phyloP scores from a whole-genome alignment of 2,329 filamentous ascomycete genomes.

The Ophiostoma quercus region DNA sequence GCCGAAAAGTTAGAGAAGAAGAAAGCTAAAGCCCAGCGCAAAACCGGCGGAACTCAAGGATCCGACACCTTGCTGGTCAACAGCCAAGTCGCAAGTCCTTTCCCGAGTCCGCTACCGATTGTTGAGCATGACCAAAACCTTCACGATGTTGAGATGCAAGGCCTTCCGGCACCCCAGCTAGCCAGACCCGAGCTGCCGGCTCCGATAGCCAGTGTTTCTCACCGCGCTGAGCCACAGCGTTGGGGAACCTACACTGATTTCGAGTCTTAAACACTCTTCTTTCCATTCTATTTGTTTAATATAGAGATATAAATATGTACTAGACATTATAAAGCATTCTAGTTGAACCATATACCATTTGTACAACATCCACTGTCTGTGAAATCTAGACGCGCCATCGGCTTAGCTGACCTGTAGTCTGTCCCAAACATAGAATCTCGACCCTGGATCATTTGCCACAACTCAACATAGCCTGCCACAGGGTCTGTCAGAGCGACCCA shows the following conservation, averaged over 20 bases:
- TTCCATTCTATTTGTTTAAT: not conserved
- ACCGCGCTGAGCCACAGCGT: not conserved
- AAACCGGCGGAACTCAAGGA: not conserved
- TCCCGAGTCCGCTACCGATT: not conserved
- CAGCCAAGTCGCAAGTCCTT: not conserved
- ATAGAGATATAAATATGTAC: not conserved
- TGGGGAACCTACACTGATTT: constrained; percentile 5
- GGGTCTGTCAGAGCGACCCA: not conserved
- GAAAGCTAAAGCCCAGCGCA: not conserved
- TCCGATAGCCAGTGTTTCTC: not conserved
- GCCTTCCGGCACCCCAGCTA: not conserved
- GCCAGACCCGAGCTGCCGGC: not conserved
- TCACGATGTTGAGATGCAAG: not conserved
- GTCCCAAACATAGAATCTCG: not conserved
- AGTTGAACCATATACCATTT: not conserved
- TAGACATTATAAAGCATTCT: not conserved
- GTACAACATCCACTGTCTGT: not conserved
- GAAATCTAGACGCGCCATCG: not conserved
- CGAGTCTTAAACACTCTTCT: not conserved
- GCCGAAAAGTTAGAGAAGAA: not conserved
- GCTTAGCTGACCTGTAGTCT: not conserved
- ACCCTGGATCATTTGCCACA: not conserved
- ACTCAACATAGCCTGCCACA: not conserved
- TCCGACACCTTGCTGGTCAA: not conserved
- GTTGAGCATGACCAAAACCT: not conserved